Conservation (phyloP, 345 rosid genomes). For the Ailanthus altissimus region DNA sequence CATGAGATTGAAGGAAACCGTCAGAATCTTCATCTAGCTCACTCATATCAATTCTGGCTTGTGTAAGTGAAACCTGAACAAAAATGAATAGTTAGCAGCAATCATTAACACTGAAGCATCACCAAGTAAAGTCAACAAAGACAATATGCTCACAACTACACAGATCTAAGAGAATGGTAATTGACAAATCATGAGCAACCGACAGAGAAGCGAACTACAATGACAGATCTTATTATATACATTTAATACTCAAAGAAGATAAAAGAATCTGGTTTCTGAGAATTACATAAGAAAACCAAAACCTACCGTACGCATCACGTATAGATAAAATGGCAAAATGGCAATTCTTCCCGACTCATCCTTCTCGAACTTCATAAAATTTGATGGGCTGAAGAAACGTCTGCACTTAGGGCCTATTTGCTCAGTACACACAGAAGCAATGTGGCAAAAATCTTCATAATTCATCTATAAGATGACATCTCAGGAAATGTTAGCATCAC, state of each 20-base stretch:
- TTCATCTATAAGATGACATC: slow-evolving; percentile 66
- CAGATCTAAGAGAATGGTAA: too few species aligned
- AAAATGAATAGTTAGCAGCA: slow-evolving; percentile 21
- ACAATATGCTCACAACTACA: not conserved
- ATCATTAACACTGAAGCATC: not conserved
- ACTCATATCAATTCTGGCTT: slow-evolving; percentile 99
- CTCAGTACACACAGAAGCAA: slow-evolving; percentile 93
- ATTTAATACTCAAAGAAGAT: not conserved
- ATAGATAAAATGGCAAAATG: slow-evolving; percentile 93
- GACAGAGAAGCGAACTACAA: too few species aligned
- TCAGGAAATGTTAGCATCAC: slow-evolving; percentile 21
- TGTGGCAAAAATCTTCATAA: slow-evolving; percentile 98
- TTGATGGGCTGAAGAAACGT: slow-evolving; percentile 96
- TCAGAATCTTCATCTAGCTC: slow-evolving; percentile 99
- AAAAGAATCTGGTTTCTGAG: not conserved
- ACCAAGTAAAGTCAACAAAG: not conserved
- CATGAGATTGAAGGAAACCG: slow-evolving; percentile 93
- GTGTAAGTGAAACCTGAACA: slow-evolving; percentile 94
- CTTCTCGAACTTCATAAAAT: slow-evolving; percentile 99
- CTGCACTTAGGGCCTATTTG: slow-evolving; percentile 98
- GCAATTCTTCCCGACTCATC: slow-evolving; percentile 99
- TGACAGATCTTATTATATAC: not conserved
- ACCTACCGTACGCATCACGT: slow-evolving; percentile 98
- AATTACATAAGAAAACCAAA: not conserved
- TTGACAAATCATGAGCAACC: too few species aligned